Evolutionary conservation across 148 eudicot species (phyloP).

Genomic region (Salicornia ramosissima): DNA sequence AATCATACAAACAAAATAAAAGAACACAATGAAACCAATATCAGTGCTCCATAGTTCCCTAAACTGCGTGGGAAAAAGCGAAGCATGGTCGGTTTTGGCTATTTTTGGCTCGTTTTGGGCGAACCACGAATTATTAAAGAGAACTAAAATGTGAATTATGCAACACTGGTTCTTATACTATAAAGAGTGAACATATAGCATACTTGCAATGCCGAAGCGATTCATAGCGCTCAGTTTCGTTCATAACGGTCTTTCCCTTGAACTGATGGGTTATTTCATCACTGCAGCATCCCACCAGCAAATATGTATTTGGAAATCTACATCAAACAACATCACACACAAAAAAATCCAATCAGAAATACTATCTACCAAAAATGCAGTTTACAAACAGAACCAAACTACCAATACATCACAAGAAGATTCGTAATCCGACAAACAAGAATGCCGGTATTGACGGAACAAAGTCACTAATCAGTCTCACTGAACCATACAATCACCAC

Average conservation of each 20-base stretch:
- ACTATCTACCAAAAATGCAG: background rate
- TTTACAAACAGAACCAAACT: too few relatives aligned
- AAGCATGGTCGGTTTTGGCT: too few relatives aligned
- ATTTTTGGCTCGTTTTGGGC: too few relatives aligned
- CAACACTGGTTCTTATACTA: background rate
- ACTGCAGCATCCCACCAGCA: constrained; percentile 71
- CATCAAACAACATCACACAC: constrained; percentile 1
- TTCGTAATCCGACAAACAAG: background rate
- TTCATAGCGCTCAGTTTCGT: constrained; percentile 58
- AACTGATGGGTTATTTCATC: constrained; percentile 57
- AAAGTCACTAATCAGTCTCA: too few relatives aligned
- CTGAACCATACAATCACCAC: too few relatives aligned
- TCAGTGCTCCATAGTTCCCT: too few relatives aligned
- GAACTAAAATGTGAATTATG: background rate
- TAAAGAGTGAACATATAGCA: background rate
- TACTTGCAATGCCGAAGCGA: constrained; percentile 82
- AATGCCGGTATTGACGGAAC: background rate
- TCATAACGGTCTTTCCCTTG: constrained; percentile 82
- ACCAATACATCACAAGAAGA: background rate
- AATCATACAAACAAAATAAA: background rate
- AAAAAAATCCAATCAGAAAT: background rate
- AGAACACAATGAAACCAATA: too few relatives aligned
- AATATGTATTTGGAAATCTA: constrained; percentile 69
- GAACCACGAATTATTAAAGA: background rate
- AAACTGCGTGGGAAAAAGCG: too few relatives aligned